Evolutionary conservation across 768 basidiomycete genomes (phyloP), one percentile per base, ranked within the genome.

Genomic region (Naganishia randhawae): DNA sequence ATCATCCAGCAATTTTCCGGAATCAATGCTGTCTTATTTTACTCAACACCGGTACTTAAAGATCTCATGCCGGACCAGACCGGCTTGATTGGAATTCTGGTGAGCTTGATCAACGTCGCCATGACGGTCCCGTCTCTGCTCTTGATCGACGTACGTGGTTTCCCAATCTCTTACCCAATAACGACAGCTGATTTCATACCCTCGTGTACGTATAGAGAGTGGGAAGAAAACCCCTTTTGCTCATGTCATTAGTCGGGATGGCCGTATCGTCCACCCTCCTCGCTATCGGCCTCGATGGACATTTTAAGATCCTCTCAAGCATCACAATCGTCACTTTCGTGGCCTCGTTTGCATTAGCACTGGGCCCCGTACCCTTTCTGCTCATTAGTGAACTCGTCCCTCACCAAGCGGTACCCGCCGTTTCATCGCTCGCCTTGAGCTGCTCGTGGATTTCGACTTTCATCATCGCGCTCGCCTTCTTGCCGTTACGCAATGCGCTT

Each of bases 281-380:
- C 16, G 91, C 90, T 2, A 83, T 85, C 66, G 89, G 89, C 2
- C 81, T 96, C 65, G 83, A 92, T 71, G 82, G 82, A 1, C 85
- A 85, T 22, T 80, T 83, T 71, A 84, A 85, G 27, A 80, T 83
- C 17, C 72, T 92, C 22, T 85, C 89, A 14, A 91, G 89, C 69
- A 75, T 89, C 32, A 85, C 88, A 2, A 90, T 93, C 65, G 77
- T 90, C 50, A 48, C 85, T 3, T 94, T 95, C 76, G 87, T 94
- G 41, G 90, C 87, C 91, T 89, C 90, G 0, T 97, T 94, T 79
- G 90, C 93, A 1, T 80, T 89, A 37, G 95, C 94, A 1, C 83
- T 97, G 19, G 95, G 95, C 0, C 93, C 95, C 1, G 82, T 97
- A 37, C 94, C 95, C 0, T 98, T 93, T 75, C 86, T 98, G 42